Evolutionary conservation across 202 grass and related monocot genomes (phyloP).

Genomic region (Zoysia matrella): DNA sequence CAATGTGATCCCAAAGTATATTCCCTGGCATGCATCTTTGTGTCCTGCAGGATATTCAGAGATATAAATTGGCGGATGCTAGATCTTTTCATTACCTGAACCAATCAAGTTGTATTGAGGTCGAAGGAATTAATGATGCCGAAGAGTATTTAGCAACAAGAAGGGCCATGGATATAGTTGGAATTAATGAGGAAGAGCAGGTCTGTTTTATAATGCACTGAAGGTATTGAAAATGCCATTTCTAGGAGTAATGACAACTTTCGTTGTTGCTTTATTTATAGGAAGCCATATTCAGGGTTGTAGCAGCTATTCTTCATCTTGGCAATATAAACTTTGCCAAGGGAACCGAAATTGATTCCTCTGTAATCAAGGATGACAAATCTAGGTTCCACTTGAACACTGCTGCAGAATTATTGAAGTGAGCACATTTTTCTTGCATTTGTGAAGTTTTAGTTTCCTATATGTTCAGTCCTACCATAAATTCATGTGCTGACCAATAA

Average conservation of each 20-base stretch:
- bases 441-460: conserved; percentile 10
- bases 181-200: conserved; percentile 96
- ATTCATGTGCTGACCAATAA: conserved; percentile 45
- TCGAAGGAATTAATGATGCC: conserved; percentile 92
- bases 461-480: conserved; percentile 24
- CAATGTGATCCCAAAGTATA: conserved; percentile 18
- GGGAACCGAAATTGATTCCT: conserved; percentile 95
- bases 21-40: conserved; percentile 20
- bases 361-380: conserved; percentile 88
- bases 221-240: conserved; percentile 37
- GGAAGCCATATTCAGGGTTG: conserved; percentile 97
- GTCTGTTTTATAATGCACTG: conserved; percentile 42
- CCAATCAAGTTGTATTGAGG: conserved; percentile 93
- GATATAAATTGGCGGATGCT: conserved; percentile 78
- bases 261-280: conserved; percentile 49
- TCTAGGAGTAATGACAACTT: conserved; percentile 34
- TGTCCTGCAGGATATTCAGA: conserved; percentile 70
- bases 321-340: conserved; percentile 98
- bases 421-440: conserved; percentile 47
- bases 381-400: conserved; percentile 93
- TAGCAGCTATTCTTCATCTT: conserved; percentile 98
- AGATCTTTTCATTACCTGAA: conserved; percentile 94
- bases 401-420: conserved; percentile 87
- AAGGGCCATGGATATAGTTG: conserved; percentile 99
- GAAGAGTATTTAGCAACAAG: conserved; percentile 98